Evolutionary conservation across 2,329 filamentous ascomycete species (phyloP), one percentile per base, ranked within the genome.

Genomic region (Aspergillus niger): DNA sequence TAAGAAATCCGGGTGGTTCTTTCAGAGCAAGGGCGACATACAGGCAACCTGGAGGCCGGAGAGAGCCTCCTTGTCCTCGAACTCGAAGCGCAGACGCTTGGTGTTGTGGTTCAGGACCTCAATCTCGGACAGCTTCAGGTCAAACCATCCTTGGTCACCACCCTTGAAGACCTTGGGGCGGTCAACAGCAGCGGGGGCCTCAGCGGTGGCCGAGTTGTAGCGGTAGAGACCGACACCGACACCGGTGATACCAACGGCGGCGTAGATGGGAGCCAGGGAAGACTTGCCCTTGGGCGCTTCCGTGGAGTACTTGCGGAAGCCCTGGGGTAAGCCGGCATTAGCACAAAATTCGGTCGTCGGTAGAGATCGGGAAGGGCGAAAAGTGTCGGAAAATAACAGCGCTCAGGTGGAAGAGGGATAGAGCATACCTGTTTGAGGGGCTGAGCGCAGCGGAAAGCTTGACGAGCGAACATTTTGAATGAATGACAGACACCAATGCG

Each of bases 91-190:
- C 75, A 98, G 84, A 70, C 86, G 89, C 87, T 98, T 98, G 70
- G 92, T 96, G 84, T 98, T 98, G 84, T 93, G 90, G 83, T 92
- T 97, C 80, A 97, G 79, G 49, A 83, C 80, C 80, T 96, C 90
- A 53, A 92, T 85, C 58, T 89, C 87, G 59, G 91, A 86, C 59
- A 98, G 83, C 80, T 90, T 88, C 68, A 98, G 84, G 64, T 87
- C 88, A 65, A 97, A 77, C 80, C 92, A 98, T 67, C 92, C 93
- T 79, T 97, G 92, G 63, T 96, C 91, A 66, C 91, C 92, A 67
- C 94, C 93, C 36, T 85, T 90, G 77, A 98, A 89, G 60, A 83
- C 81, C 74, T 82, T 83, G 22, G 75, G 66, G 59, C 74, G 78
- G 26, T 50, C 47, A 43, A 77, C 74, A 64, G 76, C 70, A 17